Percentiles rank a stretch among this genome's conserved stretches.
phyloP scores from a whole-genome alignment of 495 filamentous ascomycete genomes.

The Xylaria curta region DNA sequence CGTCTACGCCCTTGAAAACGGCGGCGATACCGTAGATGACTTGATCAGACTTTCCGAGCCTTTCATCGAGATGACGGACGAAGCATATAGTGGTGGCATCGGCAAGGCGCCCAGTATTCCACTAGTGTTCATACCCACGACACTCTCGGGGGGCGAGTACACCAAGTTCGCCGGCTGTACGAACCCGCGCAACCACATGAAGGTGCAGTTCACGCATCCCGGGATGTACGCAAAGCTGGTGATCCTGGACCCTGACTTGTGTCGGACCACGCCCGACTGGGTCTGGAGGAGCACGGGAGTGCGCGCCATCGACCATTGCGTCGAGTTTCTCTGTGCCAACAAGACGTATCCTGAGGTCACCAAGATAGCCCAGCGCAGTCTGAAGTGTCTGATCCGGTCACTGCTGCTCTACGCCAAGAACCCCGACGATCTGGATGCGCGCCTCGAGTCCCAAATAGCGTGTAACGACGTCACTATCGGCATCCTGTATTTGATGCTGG shows the following conservation, averaged over 20 bases:
- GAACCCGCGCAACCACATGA: slow-evolving; percentile 57
- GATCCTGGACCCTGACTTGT: slow-evolving; percentile 65
- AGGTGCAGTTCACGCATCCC: slow-evolving; percentile 58
- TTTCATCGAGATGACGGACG: slow-evolving; percentile 25
- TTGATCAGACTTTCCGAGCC: slow-evolving; percentile 52
- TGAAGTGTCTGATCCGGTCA: slow-evolving; percentile 58
- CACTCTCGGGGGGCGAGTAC: slow-evolving; percentile 54
- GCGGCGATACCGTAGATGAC: slow-evolving; percentile 49
- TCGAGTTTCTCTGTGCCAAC: slow-evolving; percentile 62
- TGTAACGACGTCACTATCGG: neutral
- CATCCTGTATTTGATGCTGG: slow-evolving; percentile 37
- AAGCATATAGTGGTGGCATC: slow-evolving; percentile 12
- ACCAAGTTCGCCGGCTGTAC: slow-evolving; percentile 62
- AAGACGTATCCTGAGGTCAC: slow-evolving; percentile 41
- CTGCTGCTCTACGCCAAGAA: slow-evolving; percentile 57
- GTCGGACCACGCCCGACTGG: slow-evolving; percentile 59
- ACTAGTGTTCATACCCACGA: slow-evolving; percentile 67
- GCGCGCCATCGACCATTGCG: slow-evolving; percentile 69
- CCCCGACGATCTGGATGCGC: slow-evolving; percentile 52
- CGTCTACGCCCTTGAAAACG: slow-evolving; percentile 54
- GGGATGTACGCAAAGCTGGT: slow-evolving; percentile 58
- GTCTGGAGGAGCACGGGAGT: slow-evolving; percentile 70
- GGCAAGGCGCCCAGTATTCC: slow-evolving; percentile 51
- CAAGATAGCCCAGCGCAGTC: slow-evolving; percentile 47
- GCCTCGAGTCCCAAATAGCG: slow-evolving; percentile 47